These are phyloP conservation scores for Triangularia verruculosa DNA, from an alignment of 2,329 filamentous ascomycete genomes.

Conservation along the genomic window DNA sequence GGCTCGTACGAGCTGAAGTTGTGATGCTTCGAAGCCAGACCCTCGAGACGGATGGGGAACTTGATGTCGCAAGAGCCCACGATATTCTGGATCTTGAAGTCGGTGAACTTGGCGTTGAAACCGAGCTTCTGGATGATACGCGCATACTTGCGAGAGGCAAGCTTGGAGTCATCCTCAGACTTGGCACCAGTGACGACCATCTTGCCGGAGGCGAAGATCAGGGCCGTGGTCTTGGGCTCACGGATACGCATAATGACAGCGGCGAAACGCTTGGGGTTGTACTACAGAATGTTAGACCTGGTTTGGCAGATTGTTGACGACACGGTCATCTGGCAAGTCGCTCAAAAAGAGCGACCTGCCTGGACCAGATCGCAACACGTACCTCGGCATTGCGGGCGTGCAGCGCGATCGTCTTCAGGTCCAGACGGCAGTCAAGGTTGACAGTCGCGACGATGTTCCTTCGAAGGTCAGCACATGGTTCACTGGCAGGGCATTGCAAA, in stretches of 20 bases:
- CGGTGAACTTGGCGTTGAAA: slow-evolving; percentile 98
- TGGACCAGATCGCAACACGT: slow-evolving; percentile 21
- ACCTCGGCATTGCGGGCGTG: slow-evolving; percentile 92
- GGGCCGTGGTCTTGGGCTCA: slow-evolving; percentile 94
- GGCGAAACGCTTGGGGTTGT: slow-evolving; percentile 75
- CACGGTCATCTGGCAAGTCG: background rate
- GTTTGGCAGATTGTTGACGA: slow-evolving; percentile 19
- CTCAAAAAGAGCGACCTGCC: background rate
- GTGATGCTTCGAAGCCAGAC: slow-evolving; percentile 93
- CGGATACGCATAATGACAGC: slow-evolving; percentile 99
- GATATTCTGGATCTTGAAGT: slow-evolving; percentile 99
- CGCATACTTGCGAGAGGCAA: slow-evolving; percentile 95
- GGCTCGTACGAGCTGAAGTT: slow-evolving; percentile 99
- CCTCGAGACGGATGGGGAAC: slow-evolving; percentile 96
- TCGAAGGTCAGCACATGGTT: slow-evolving; percentile 52
- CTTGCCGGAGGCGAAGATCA: slow-evolving; percentile 98
- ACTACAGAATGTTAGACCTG: slow-evolving; percentile 34
- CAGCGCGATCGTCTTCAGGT: slow-evolving; percentile 97
- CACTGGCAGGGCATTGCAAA: slow-evolving; percentile 36
- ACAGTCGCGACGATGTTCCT: slow-evolving; percentile 98
- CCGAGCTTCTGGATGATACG: slow-evolving; percentile 99
- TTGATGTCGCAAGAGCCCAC: slow-evolving; percentile 99
- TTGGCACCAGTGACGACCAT: slow-evolving; percentile 99
- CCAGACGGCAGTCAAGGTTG: slow-evolving; percentile 94
- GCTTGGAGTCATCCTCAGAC: slow-evolving; percentile 95